Conservation (phyloP, 139 green algal genomes). For the Chlorella ohadii region DNA sequence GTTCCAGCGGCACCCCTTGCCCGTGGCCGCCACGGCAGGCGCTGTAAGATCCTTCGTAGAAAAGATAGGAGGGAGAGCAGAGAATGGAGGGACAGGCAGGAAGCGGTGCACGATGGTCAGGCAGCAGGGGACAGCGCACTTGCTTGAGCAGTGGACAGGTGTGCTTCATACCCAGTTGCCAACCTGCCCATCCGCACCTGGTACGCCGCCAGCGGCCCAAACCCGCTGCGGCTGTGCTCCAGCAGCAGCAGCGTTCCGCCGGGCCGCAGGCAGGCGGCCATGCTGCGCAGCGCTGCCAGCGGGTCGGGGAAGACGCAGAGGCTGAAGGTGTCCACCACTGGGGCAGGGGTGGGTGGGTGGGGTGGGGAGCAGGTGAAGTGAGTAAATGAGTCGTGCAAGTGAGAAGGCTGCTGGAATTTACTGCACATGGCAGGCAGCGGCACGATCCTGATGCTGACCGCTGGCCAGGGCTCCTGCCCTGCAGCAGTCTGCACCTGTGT, state of each 20-base stretch:
- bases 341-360: conserved; percentile 46
- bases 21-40: conserved; percentile 12
- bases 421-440: no score
- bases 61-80: neutral
- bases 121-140: neutral
- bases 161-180: no score
- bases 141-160: no score
- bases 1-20: conserved; percentile 65
- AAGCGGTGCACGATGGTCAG: no score
- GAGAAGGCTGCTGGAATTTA: no score
- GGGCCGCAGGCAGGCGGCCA: conserved; percentile 52
- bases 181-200: neutral
- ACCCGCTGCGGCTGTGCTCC: conserved; percentile 61
- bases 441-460: no score
- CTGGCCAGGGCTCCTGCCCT: no score
- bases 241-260: conserved; percentile 69
- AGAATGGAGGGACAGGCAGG: neutral
- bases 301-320: conserved; percentile 72
- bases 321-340: conserved; percentile 81
- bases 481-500: conserved; percentile 9
- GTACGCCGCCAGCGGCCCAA: conserved; percentile 32
- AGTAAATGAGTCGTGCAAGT: no score
- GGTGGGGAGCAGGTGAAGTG: no score
- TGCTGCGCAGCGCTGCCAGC: conserved; percentile 49
- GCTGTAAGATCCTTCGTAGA: conserved; percentile 40